These are phyloP conservation scores for Yarrowia sp. DNA, from an alignment of 805 yeast species.

Conservation along the genomic window DNA sequence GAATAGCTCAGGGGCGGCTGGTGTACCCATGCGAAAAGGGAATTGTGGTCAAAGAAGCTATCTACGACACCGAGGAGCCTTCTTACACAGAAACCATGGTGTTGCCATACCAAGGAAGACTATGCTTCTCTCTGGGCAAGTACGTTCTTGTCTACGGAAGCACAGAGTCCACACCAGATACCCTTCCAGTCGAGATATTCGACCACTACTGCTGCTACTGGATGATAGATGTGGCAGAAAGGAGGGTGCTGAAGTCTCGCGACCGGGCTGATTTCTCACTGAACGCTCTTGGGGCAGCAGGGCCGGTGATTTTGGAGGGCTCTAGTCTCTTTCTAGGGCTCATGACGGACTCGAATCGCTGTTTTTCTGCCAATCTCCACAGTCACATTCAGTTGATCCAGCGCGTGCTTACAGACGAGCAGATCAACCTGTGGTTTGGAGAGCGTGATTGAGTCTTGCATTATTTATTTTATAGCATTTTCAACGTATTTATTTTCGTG, in stretches of 20 bases:
- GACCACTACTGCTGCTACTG: slow-evolving; percentile 11
- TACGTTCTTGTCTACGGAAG: slow-evolving; percentile 1
- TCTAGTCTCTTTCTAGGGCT: not conserved
- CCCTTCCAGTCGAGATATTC: not conserved
- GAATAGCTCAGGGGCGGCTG: not conserved
- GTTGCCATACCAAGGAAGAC: not conserved
- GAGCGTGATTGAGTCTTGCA: no score
- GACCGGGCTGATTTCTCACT: not conserved
- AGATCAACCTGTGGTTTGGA: slow-evolving; percentile 4
- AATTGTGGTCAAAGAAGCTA: not conserved
- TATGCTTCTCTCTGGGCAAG: not conserved
- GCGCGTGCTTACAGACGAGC: not conserved
- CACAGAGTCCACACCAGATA: not conserved
- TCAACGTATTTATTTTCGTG: no score
- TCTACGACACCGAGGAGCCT: not conserved
- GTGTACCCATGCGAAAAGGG: not conserved
- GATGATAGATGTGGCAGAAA: not conserved
- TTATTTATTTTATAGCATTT: no score
- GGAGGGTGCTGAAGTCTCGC: slow-evolving; percentile 1
- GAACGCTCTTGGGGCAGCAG: not conserved
- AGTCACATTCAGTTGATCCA: slow-evolving; percentile 12
- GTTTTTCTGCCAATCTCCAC: not conserved
- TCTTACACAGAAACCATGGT: not conserved
- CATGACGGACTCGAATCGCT: not conserved
- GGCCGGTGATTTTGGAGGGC: slow-evolving; percentile 3